Evolutionary conservation across 805 yeast species (phyloP), one percentile per base, ranked within the genome.

Genomic region (Starmerella floris): DNA sequence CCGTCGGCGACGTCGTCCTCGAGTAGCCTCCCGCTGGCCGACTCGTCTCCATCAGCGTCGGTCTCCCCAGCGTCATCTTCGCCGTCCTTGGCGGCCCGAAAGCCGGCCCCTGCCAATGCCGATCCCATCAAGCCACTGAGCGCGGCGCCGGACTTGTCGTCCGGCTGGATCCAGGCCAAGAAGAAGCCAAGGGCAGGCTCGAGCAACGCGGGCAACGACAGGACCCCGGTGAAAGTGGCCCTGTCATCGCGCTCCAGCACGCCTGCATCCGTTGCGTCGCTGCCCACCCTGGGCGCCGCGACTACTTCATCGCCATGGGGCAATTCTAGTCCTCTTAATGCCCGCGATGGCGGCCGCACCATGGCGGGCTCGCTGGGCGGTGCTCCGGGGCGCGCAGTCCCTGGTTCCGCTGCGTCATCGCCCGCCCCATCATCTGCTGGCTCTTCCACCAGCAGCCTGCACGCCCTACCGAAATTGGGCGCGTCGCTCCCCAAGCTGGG

Each of bases 161-260:
- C 35, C 9, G 44, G 44, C 4, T 42, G 45, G 45, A 42, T 42
- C n/a, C 40, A 37, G 34, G 34, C 37, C n/a, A 30, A 41, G 30
- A 42, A 37, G 27, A 42, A 42, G 38, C 6, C 40, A 3, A 26
- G 45, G n/a, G 17, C 33, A 8, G 26, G 26, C 21, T 30, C 35
- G 9, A 15, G 21, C 22, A 23, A 15, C 3, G 25, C 5, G 17
- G 23, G n/a, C n/a, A n/a, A 3, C 21, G 21, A 30, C 34, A 30
- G 33, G 11, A 6, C 22, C 20, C 19, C 11, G 17, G 32, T 30
- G 16, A 30, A 30, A 11, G 32, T n/a, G 8, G 32, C 32, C 16
- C 32, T 30, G 8, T n/a, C 32, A n/a, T n/a, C n/a, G n/a, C n/a
- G n/a, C n/a, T n/a, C n/a, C n/a, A n/a, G n/a, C n/a, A n/a, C n/a